Percentiles rank a stretch among this genome's conserved stretches.
Conservation (phyloP, 495 filamentous ascomycete species). For the Penicillium lividum region DNA sequence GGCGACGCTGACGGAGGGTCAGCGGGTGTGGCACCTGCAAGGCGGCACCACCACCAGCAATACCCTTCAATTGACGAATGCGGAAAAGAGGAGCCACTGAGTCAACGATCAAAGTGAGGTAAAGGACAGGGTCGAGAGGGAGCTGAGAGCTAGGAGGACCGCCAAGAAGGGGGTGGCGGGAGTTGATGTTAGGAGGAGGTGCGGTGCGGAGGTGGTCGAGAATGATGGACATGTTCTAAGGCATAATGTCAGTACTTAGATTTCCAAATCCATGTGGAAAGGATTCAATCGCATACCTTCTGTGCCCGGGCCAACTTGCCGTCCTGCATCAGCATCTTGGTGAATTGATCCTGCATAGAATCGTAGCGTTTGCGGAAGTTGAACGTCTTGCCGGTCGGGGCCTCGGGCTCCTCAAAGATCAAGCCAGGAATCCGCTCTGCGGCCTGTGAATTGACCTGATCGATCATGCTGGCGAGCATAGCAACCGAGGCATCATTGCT, state of each 20-base stretch:
- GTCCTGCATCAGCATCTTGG: constrained; percentile 84
- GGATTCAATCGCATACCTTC: constrained; percentile 54
- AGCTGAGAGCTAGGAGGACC: constrained; percentile 71
- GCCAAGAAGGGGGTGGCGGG: constrained; percentile 68
- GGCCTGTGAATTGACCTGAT: constrained; percentile 36
- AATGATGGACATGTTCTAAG: constrained; percentile 80
- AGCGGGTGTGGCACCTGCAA: constrained; percentile 83
- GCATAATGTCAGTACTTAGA: not conserved
- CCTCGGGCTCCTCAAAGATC: constrained; percentile 73
- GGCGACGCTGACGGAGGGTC: constrained; percentile 68
- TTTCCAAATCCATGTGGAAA: not conserved
- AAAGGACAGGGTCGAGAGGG: constrained; percentile 73
- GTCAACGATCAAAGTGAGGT: constrained; percentile 88
- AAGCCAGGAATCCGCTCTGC: constrained; percentile 39
- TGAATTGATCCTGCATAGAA: constrained; percentile 78
- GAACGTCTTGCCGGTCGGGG: constrained; percentile 54
- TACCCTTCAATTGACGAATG: constrained; percentile 70
- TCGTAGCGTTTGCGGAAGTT: constrained; percentile 79
- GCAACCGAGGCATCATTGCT: constrained; percentile 34
- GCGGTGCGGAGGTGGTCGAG: constrained; percentile 85
- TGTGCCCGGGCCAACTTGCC: constrained; percentile 83
- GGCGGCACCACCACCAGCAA: constrained; percentile 81
- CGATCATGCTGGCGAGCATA: constrained; percentile 41
- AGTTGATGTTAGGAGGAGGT: constrained; percentile 69
- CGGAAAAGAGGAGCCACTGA: constrained; percentile 89